Evolutionary conservation across 306 rosid species (phyloP), one percentile per base, ranked within the genome.

Genomic region (Macrotyloma uniflorum): DNA sequence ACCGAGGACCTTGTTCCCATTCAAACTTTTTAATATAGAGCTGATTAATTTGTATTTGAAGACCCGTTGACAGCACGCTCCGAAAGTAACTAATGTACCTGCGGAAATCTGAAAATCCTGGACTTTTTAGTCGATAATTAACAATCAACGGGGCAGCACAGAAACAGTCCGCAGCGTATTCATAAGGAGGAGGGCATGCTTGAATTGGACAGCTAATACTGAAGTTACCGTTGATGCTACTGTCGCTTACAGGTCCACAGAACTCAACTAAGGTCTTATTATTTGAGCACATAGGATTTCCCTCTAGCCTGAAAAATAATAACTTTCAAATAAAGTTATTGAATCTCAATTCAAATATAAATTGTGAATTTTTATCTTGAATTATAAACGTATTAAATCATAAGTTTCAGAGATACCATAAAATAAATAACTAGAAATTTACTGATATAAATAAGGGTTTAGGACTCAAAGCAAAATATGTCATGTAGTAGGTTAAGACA

Each of bases 51-150:
- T 40, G 5, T 57, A 95, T 7, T 2, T 1, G 0, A 43, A 95
- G 92, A 72, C 88, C 88, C 65, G 6, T 0, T 23, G 97, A 79
- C 66, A 95, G 70, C 64, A 85, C 82, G 24, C 15, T 16, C 78
- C 90, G 79, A 75, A 87, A 95, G 9, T 0, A 4, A 20, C 9
- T 57, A 61, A 3, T 43, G 74, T 85, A 95, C 20, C 89, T 59
- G 50, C 15, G 75, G 67, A 95, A 95, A 84, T 89, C 85, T 13
- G 87, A 76, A 83, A 91, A 88, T 65, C 89, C 96, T 0, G 99
- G 98, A 90, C 99, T 93, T 79, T 95, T 93, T 79, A 95, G 79
- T 76, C 99, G 96, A 77, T 91, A 93, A 13, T 45, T 55, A 76
- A 95, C 74, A 10, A 59, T 1, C 24, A 95, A 89, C 15, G 99